phyloP scores from a whole-genome alignment of 169 alveolate genomes.

The Perkinsus chesapeaki region DNA sequence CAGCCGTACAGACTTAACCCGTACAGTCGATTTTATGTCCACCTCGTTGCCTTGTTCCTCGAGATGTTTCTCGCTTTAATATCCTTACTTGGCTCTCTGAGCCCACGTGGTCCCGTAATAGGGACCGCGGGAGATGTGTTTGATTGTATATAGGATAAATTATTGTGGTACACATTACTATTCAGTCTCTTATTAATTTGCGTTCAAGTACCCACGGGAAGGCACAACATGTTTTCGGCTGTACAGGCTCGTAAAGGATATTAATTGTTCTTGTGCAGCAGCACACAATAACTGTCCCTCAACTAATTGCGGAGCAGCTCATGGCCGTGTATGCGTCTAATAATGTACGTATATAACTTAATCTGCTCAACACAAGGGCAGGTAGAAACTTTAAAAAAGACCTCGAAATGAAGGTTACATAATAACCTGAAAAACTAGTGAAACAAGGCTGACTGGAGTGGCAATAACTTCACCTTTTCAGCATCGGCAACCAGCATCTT shows the following conservation, averaged over 20 bases:
- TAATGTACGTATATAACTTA: too few species aligned
- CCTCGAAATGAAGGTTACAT: background rate
- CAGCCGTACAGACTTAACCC: background rate
- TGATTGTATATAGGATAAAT: background rate
- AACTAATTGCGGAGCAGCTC: too few species aligned
- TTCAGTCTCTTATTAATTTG: too few species aligned
- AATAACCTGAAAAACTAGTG: background rate
- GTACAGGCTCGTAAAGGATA: too few species aligned
- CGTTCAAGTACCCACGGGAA: too few species aligned
- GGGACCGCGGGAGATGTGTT: background rate
- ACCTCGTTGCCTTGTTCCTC: background rate
- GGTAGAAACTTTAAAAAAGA: too few species aligned
- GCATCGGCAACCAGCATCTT: background rate
- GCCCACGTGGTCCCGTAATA: background rate
- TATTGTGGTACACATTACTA: background rate
- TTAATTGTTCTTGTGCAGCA: too few species aligned
- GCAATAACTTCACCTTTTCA: background rate
- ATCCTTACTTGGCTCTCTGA: background rate
- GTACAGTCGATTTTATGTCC: background rate
- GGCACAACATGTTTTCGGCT: too few species aligned
- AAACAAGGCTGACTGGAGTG: background rate
- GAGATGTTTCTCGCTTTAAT: background rate
- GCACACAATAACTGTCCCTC: too few species aligned
- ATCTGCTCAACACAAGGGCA: too few species aligned
- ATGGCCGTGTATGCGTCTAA: too few species aligned